phyloP scores from a whole-genome alignment of 768 basidiomycete genomes.

The Exidia glandulosa region DNA sequence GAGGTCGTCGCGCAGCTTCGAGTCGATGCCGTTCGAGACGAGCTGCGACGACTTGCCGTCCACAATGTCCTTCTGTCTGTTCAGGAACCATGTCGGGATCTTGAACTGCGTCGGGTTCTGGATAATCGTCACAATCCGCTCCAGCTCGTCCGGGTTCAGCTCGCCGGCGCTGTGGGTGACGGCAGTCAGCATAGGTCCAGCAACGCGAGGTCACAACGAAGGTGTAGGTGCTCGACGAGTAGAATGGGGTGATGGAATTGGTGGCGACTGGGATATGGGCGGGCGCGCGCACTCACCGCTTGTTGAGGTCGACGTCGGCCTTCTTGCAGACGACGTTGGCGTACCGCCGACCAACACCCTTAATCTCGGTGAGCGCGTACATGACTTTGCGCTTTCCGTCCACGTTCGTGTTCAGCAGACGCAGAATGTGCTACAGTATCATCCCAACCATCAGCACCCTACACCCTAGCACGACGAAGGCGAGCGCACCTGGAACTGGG shows the following conservation, averaged over 20 bases:
- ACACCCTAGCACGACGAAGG: neutral
- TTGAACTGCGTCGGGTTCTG: slow-evolving; percentile 99
- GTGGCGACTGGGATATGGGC: neutral
- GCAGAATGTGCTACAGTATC: slow-evolving; percentile 79
- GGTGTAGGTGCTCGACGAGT: too few species aligned
- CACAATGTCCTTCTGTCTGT: slow-evolving; percentile 96
- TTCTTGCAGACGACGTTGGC: slow-evolving; percentile 99
- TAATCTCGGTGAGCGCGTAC: slow-evolving; percentile 99
- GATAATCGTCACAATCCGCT: slow-evolving; percentile 97
- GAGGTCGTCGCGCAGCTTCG: slow-evolving; percentile 94
- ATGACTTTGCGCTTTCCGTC: slow-evolving; percentile 99
- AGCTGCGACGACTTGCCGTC: slow-evolving; percentile 97
- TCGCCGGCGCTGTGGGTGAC: slow-evolving; percentile 75
- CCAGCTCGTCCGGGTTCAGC: slow-evolving; percentile 98
- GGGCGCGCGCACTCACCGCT: slow-evolving; percentile 58
- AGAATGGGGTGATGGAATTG: neutral
- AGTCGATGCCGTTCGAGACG: slow-evolving; percentile 92
- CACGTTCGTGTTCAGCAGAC: slow-evolving; percentile 99
- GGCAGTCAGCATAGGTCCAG: neutral
- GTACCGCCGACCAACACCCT: slow-evolving; percentile 98
- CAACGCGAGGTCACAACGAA: neutral
- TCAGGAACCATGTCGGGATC: slow-evolving; percentile 98
- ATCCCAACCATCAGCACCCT: slow-evolving; percentile 4
- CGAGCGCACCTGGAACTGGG: slow-evolving; percentile 77
- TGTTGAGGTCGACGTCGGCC: slow-evolving; percentile 97